phyloP scores from a whole-genome alignment of 352 stramenopile species.

The Elongisporangium prolatum region DNA sequence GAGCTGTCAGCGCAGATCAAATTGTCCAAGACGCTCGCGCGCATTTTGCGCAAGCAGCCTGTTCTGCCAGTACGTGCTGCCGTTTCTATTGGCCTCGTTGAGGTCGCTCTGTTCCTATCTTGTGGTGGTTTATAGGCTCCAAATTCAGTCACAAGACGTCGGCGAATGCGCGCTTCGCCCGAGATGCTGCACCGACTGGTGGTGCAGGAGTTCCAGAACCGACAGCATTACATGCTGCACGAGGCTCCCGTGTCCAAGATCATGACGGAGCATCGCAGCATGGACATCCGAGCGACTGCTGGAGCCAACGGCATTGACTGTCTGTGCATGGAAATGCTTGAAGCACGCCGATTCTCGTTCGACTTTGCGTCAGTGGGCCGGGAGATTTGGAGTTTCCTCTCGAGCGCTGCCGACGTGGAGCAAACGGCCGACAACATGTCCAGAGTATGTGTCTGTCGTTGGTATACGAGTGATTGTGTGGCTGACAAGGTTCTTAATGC shows the following conservation, averaged over 20 bases:
- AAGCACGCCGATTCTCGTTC: neutral
- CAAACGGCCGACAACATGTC: neutral
- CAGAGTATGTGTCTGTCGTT: neutral
- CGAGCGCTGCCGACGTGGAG: neutral
- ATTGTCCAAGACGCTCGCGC: constrained; percentile 30
- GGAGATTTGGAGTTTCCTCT: neutral
- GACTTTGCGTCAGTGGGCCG: neutral
- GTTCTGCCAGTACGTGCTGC: constrained; percentile 16
- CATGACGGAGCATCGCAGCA: neutral
- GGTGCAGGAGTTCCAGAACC: neutral
- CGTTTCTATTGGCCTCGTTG: too few relatives aligned
- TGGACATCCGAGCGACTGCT: neutral
- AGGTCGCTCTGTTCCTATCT: neutral
- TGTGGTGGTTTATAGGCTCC: neutral
- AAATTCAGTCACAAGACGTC: neutral
- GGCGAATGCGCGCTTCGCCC: neutral
- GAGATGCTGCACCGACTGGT: neutral
- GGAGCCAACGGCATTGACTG: neutral
- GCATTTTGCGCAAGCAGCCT: constrained; percentile 29
- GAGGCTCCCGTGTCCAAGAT: neutral
- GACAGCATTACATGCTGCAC: neutral
- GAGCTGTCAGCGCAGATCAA: constrained; percentile 30
- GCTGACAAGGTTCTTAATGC: too few relatives aligned
- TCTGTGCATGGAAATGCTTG: neutral
- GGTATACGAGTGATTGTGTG: too few relatives aligned